phyloP scores from a whole-genome alignment of 2,329 filamentous ascomycete genomes.

The Grosmannia penicillata region DNA sequence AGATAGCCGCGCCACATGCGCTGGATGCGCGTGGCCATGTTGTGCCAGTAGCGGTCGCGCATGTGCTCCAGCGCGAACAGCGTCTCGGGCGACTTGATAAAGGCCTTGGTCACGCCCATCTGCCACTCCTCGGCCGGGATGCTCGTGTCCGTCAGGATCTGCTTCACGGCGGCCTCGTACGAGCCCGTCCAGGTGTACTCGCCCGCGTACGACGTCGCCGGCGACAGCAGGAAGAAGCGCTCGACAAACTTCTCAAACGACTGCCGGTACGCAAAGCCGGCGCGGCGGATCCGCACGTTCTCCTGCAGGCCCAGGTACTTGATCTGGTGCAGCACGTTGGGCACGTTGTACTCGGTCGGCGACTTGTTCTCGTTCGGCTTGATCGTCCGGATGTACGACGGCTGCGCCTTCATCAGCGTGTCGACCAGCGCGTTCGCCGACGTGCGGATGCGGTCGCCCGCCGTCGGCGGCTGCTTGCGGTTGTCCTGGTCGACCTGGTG shows the following conservation, averaged over 20 bases:
- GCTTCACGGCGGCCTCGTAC: slow-evolving; percentile 70
- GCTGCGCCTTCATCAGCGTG: slow-evolving; percentile 92
- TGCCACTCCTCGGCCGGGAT: slow-evolving; percentile 94
- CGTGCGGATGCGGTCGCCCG: slow-evolving; percentile 87
- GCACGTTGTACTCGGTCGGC: slow-evolving; percentile 76
- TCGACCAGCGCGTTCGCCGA: slow-evolving; percentile 92
- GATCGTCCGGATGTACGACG: slow-evolving; percentile 96
- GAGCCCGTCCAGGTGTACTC: slow-evolving; percentile 95
- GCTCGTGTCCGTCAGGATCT: slow-evolving; percentile 91
- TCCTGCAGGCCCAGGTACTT: slow-evolving; percentile 99
- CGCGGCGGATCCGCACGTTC: slow-evolving; percentile 92
- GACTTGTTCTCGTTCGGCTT: slow-evolving; percentile 99
- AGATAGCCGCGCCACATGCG: slow-evolving; percentile 94
- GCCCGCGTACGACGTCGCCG: slow-evolving; percentile 88
- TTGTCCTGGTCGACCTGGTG: slow-evolving; percentile 92
- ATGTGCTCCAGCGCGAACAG: slow-evolving; percentile 94
- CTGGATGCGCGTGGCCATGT: slow-evolving; percentile 97
- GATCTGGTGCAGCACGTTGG: slow-evolving; percentile 93
- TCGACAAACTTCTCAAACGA: slow-evolving; percentile 98
- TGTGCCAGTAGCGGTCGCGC: slow-evolving; percentile 97
- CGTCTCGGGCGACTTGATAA: slow-evolving; percentile 96
- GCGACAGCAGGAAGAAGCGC: slow-evolving; percentile 87
- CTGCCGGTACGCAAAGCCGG: slow-evolving; percentile 92
- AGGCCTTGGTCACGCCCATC: slow-evolving; percentile 91
- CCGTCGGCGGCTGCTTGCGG: slow-evolving; percentile 81